phyloP scores from a whole-genome alignment of 1,284 basidiomycete genomes.

The Naganishia liquefaciens region DNA sequence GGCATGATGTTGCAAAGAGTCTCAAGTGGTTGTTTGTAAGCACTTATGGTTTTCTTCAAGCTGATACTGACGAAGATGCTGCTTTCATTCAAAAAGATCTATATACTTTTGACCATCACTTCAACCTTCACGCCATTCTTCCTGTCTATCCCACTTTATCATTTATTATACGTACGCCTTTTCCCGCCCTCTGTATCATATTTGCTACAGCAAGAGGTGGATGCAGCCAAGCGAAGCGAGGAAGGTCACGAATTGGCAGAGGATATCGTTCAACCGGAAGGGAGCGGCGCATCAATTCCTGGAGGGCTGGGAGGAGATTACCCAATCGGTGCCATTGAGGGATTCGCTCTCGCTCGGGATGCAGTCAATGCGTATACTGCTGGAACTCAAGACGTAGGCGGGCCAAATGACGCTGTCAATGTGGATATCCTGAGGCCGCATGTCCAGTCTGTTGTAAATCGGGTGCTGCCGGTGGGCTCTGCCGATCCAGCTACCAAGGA shows the following conservation, averaged over 20 bases:
- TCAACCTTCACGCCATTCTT: conserved; percentile 33
- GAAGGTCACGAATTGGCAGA: conserved; percentile 33
- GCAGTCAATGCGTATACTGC: conserved; percentile 1
- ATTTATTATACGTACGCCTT: conserved; percentile 30
- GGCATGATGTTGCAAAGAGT: conserved; percentile 24
- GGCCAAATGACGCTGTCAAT: conserved; percentile 5
- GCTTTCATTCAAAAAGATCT: conserved; percentile 26
- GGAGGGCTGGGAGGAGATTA: conserved; percentile 11
- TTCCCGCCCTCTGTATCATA: conserved; percentile 30
- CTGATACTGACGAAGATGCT: neutral
- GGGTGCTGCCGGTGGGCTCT: neutral
- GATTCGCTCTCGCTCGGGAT: conserved; percentile 8
- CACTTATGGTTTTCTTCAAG: no score
- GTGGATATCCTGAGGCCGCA: conserved; percentile 13
- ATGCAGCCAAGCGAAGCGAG: conserved; percentile 3
- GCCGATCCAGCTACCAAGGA: neutral
- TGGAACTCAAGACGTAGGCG: neutral
- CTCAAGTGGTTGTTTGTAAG: conserved; percentile 15
- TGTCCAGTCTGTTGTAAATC: conserved; percentile 6
- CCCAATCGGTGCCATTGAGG: neutral
- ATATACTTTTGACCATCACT: conserved; percentile 31
- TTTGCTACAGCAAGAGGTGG: conserved; percentile 14
- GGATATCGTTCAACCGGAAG: conserved; percentile 25
- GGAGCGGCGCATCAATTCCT: neutral
- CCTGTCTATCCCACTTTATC: conserved; percentile 30